A percentile compares a stretch with the other conserved stretches of the same genome.
Evolutionary conservation across 2,329 filamentous ascomycete species (phyloP).

Genomic region (Fusarium miscanthi): DNA sequence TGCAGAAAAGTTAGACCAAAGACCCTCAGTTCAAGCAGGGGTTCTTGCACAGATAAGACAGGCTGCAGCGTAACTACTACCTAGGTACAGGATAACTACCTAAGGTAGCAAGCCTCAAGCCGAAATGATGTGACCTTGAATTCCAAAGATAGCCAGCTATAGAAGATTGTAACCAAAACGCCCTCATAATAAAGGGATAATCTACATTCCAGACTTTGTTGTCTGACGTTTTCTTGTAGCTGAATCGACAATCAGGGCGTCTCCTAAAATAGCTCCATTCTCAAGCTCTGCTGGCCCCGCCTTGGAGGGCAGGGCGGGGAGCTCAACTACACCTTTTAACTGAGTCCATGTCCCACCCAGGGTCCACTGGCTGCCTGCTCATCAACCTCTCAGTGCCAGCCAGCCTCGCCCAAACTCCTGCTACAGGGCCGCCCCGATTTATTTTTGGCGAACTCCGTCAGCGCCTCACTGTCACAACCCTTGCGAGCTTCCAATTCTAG

Average conservation of each 20-base stretch:
- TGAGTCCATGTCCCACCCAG: constrained; percentile 1
- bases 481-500: constrained; percentile 36
- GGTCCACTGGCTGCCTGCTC: background rate
- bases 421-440: constrained; percentile 29
- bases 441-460: constrained; percentile 32
- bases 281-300: constrained; percentile 8
- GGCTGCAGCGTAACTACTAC: constrained; percentile 3
- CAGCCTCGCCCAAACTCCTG: constrained; percentile 17
- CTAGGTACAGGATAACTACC: constrained; percentile 3
- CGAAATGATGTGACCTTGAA: constrained; percentile 22
- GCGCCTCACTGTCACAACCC: constrained; percentile 37
- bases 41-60: background rate
- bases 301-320: constrained; percentile 7
- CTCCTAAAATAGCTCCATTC: constrained; percentile 33
- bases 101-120: constrained; percentile 12
- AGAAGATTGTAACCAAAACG: constrained; percentile 17
- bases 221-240: constrained; percentile 28
- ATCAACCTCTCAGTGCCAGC: constrained; percentile 2
- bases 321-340: constrained; percentile 12
- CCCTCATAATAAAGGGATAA: constrained; percentile 21
- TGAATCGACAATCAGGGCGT: constrained; percentile 14
- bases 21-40: background rate
- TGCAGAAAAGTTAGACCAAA: background rate
- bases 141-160: constrained; percentile 26
- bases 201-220: constrained; percentile 32